Base-by-base conservation (phyloP, 208 protist species). In the Willaertia magna region DNA sequence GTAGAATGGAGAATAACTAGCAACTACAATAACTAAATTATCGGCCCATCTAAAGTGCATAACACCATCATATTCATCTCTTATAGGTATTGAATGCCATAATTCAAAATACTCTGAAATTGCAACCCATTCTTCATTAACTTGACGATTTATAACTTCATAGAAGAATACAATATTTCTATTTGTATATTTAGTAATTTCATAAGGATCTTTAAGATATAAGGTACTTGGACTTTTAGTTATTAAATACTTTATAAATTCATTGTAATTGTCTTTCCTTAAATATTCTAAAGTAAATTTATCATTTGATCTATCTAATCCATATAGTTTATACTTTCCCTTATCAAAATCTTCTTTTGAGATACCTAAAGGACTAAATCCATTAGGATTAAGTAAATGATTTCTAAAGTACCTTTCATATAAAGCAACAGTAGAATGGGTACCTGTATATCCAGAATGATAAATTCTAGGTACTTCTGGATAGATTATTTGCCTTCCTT, bases 371-470 rank as follows among this genome's bases (percentile, higher is more conserved):
- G 84, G 48, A 9, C 59, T 4, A 61, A 46, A 59, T n/a, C 40
- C 30, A 34, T 67, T 20, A 4, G 7, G 34, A 82, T 86, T 67
- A 14, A 86, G 44, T 7, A 46, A 11, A 61, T 74, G 76, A 49
- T 86, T n/a, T 44, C 55, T 6, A 39, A 86, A 86, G 44, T 86
- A 86, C 55, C 47, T 49, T 79, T 86, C 84, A 61, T 76, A 86
- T 7, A 86, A 30, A 26, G 47, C 84, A 79, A 79, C 74, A n/a
- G 46, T 61, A n/a, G 84, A 86, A 18, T 86, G 84, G 43, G 84
- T 86, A 34, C 84, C 84, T 55, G 44, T 49, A 43, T 55, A 78
- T 39, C 84, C 84, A 43, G 84, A 61, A 34, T 86, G 84, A 43
- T 51, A 86, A n/a, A 82, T 39, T 40, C 84, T 34, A 46, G 52